These are phyloP conservation scores for Syzygium grande DNA, from an alignment of 345 rosid species.

Conservation along the genomic window DNA sequence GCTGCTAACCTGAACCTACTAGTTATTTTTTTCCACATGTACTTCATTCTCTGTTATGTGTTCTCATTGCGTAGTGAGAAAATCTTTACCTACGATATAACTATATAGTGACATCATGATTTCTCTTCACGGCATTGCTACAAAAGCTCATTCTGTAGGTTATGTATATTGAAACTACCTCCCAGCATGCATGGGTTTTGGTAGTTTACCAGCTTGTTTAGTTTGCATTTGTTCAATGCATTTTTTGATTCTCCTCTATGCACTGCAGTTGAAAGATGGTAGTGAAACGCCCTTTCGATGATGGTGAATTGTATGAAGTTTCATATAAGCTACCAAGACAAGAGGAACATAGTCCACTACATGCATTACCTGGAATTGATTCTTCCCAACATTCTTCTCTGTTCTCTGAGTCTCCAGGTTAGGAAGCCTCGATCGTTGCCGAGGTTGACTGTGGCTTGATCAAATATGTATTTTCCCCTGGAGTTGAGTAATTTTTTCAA, in stretches of 20 bases:
- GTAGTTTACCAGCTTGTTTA: background rate
- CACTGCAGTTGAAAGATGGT: constrained; percentile 31
- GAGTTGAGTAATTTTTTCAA: background rate
- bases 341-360: constrained; percentile 16
- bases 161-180: background rate
- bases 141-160: background rate
- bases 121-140: background rate
- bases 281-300: constrained; percentile 39
- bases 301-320: constrained; percentile 28
- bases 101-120: background rate
- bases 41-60: background rate
- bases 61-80: background rate
- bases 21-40: background rate
- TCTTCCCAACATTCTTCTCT: constrained; percentile 3
- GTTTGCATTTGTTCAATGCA: background rate
- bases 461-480: background rate
- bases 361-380: constrained; percentile 5
- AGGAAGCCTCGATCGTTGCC: background rate
- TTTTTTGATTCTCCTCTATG: background rate
- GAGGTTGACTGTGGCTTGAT: background rate
- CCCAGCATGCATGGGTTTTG: background rate
- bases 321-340: constrained; percentile 36
- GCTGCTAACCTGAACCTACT: background rate
- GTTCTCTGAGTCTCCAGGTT: constrained; percentile 23
- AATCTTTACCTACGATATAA: background rate